Evolutionary conservation across 768 basidiomycete species (phyloP).

Genomic region (Hericium coralloides): DNA sequence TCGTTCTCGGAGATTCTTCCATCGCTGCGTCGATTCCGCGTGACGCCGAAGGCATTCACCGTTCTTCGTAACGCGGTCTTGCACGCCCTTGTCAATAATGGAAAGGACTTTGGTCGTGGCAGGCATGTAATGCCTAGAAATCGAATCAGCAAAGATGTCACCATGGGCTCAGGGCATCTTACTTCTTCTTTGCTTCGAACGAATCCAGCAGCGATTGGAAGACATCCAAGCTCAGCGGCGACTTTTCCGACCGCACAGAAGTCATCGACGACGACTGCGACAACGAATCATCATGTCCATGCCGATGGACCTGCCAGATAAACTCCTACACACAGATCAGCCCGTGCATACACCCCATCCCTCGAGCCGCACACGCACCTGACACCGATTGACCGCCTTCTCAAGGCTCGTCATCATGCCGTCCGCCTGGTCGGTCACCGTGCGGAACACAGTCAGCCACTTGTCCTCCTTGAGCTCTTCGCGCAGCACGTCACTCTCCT

Average conservation of each 20-base stretch:
- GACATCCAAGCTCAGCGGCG: slow-evolving; percentile 46
- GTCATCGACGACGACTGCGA: slow-evolving; percentile 28
- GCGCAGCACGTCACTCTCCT: slow-evolving; percentile 70
- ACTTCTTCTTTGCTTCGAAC: slow-evolving; percentile 88
- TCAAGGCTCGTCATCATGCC: slow-evolving; percentile 97
- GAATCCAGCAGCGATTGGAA: slow-evolving; percentile 63
- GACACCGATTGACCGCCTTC: slow-evolving; percentile 86
- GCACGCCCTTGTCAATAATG: slow-evolving; percentile 90
- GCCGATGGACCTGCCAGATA: slow-evolving; percentile 72
- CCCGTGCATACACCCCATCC: no score
- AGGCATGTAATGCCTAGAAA: slow-evolving; percentile 82
- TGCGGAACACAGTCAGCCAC: slow-evolving; percentile 92
- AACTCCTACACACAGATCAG: slow-evolving; percentile 55
- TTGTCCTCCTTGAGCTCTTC: slow-evolving; percentile 97
- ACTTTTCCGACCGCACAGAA: slow-evolving; percentile 36
- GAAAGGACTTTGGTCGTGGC: slow-evolving; percentile 87
- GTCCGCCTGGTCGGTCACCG: slow-evolving; percentile 89
- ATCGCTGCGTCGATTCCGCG: slow-evolving; percentile 81
- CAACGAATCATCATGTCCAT: slow-evolving; percentile 36
- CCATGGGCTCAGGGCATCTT: slow-evolving; percentile 8
- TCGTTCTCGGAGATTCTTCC: slow-evolving; percentile 72
- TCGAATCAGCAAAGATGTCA: slow-evolving; percentile 10
- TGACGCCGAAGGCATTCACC: slow-evolving; percentile 89
- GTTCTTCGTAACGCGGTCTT: slow-evolving; percentile 91
- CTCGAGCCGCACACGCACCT: slow-evolving; percentile 39